Conservation (phyloP, 345 rosid species). For the Arabis alpina region DNA sequence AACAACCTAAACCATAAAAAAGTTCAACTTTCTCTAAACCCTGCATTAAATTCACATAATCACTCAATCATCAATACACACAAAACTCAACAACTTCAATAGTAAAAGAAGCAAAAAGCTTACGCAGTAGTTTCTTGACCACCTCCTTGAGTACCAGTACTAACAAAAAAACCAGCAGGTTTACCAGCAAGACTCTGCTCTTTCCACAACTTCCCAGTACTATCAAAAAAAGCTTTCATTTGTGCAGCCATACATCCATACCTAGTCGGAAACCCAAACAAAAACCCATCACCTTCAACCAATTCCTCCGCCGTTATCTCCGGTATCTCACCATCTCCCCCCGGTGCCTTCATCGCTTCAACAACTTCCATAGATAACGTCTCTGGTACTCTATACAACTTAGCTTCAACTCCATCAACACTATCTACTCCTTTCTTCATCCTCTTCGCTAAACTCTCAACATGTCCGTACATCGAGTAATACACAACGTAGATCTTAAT, state of each 20-base stretch:
- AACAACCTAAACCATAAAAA: not conserved
- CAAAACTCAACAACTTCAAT: not conserved
- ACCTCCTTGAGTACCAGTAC: conserved; percentile 89
- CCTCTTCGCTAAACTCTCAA: conserved; percentile 65
- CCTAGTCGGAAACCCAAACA: conserved; percentile 84
- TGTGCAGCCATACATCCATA: conserved; percentile 86
- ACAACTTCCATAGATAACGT: conserved; percentile 57
- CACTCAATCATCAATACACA: too few relatives aligned
- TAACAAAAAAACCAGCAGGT: conserved; percentile 84
- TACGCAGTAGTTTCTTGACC: conserved; percentile 93
- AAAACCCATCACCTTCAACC: conserved; percentile 61
- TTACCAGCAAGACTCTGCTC: conserved; percentile 80
- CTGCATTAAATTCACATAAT: not conserved
- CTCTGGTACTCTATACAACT: conserved; percentile 63
- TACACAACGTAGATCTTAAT: conserved; percentile 56
- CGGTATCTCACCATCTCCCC: conserved; percentile 52
- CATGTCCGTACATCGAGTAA: conserved; percentile 84
- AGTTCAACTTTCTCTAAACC: not conserved
- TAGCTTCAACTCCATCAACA: conserved; percentile 62
- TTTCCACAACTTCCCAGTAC: conserved; percentile 66
- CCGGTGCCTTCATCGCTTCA: conserved; percentile 64
- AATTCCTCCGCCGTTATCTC: conserved; percentile 58
- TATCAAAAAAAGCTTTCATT: conserved; percentile 77
- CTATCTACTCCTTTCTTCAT: conserved; percentile 74
- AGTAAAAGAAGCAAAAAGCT: conserved; percentile 33